Evolutionary conservation across 164 flowering plant species (phyloP), one percentile per base, ranked within the genome.

Genomic region (Berberis vulgaris): DNA sequence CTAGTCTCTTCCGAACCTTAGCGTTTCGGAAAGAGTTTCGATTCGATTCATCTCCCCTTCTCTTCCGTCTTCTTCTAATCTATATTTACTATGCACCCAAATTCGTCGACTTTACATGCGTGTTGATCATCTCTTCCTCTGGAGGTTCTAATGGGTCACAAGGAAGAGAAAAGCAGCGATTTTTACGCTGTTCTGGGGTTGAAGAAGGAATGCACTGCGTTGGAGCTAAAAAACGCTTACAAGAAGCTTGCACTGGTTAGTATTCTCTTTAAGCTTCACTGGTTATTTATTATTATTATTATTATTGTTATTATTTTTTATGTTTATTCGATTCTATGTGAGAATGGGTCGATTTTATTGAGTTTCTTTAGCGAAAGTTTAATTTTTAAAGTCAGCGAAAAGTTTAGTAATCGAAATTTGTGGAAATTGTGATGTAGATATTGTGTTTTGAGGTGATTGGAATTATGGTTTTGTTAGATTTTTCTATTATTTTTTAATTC

Each of bases 191-290:
- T 88, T 63, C 65, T 90, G 77, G 98, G 97, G 46, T 65, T 93
- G 81, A 70, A 77, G 59, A 93, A 87, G 76, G 90, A 88, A 71
- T 93, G 96, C 77, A 68, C 92, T 3, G 65, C 74, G 0, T 49
- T 80, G 12, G 97, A 93, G 66, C 84, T 93, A 49, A 71, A 78
- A 59, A 76, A 66, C 61, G 92, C 97, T 7, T 93, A 93, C 69
- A 93, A 88, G 87, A 85, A 80, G 61, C 91, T 93, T 47, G 98
- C 98, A 1, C 63, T 88, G 93, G 98, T 91, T 45, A 76, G 6
- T 61, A 4, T 10, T 7, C 41, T 8, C 26, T 26, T 26, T 26
- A 26, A 26, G 26, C 26, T 64, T 47, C 61, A n/a, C 1, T 57
- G 26, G n/a, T 7, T 8, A 11, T 3, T 7, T 52, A 7, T 52